A percentile compares a stretch with the other conserved stretches of the same genome.
These are phyloP conservation scores for Xylaria sp. DNA, from an alignment of 2,329 filamentous ascomycete species.

Conservation along the genomic window DNA sequence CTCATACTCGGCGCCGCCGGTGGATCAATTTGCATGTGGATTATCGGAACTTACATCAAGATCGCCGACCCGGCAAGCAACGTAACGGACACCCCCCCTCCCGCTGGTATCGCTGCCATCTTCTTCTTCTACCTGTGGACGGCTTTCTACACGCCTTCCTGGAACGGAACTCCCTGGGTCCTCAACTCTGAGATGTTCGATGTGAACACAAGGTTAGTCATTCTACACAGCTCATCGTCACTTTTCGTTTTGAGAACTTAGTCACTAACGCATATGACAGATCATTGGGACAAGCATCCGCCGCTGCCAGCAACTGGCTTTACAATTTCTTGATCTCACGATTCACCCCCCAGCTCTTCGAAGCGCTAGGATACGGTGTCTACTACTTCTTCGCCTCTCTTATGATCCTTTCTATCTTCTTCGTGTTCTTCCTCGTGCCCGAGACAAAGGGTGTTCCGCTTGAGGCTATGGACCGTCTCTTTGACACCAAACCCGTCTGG, in stretches of 20 bases:
- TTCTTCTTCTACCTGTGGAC: conserved; percentile 80
- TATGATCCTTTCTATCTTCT: conserved; percentile 63
- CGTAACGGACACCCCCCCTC: conserved; percentile 38
- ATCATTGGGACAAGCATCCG: conserved; percentile 73
- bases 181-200: conserved; percentile 79
- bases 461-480: conserved; percentile 69
- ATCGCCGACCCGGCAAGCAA: conserved; percentile 49
- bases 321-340: conserved; percentile 73
- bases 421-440: conserved; percentile 67
- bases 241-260: too few species aligned
- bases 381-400: conserved; percentile 73
- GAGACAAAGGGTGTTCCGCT: conserved; percentile 71
- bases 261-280: conserved; percentile 26
- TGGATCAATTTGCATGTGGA: conserved; percentile 69
- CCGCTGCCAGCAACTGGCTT: conserved; percentile 75
- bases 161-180: conserved; percentile 80
- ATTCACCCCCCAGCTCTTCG: conserved; percentile 71
- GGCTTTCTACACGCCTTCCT: conserved; percentile 72
- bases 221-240: background rate
- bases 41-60: conserved; percentile 66
- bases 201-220: conserved; percentile 60
- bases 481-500: conserved; percentile 54
- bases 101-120: conserved; percentile 62
- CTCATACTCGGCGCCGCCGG: conserved; percentile 63
- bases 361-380: conserved; percentile 64